phyloP scores from a whole-genome alignment of 73 alveolate species.

The Blepharisma japonicum region DNA sequence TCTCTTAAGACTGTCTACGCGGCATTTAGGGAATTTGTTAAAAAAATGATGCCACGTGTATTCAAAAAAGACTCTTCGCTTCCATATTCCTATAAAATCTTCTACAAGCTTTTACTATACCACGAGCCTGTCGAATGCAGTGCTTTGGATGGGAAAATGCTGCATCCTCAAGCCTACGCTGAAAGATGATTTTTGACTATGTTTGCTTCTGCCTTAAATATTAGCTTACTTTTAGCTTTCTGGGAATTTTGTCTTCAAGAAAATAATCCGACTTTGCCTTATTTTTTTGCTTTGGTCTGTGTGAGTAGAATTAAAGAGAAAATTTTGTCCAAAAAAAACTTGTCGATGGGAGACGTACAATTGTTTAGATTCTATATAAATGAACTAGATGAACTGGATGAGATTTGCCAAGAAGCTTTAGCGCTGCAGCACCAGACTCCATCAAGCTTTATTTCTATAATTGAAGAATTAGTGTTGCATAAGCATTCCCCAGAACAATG shows the following conservation, averaged over 20 bases:
- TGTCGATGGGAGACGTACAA: neutral
- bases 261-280: conserved; percentile 31
- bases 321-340: conserved; percentile 6
- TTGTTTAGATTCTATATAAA: conserved; percentile 13
- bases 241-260: conserved; percentile 32
- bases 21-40: conserved; percentile 5
- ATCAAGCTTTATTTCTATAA: neutral
- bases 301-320: conserved; percentile 24
- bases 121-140: conserved; percentile 32
- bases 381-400: conserved; percentile 28
- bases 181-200: conserved; percentile 24
- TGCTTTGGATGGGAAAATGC: conserved; percentile 25
- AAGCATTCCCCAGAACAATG: neutral
- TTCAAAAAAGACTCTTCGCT: conserved; percentile 17
- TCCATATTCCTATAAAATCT: conserved; percentile 8
- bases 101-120: conserved; percentile 1
- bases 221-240: conserved; percentile 9
- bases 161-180: conserved; percentile 17
- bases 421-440: conserved; percentile 24
- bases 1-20: conserved; percentile 21
- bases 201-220: conserved; percentile 21
- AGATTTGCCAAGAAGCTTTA: conserved; percentile 28
- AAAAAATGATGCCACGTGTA: conserved; percentile 29
- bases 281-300: conserved; percentile 22
- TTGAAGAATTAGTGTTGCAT: neutral